Conservation (phyloP, 257 asterid species). For the Nicotiana paniculata region DNA sequence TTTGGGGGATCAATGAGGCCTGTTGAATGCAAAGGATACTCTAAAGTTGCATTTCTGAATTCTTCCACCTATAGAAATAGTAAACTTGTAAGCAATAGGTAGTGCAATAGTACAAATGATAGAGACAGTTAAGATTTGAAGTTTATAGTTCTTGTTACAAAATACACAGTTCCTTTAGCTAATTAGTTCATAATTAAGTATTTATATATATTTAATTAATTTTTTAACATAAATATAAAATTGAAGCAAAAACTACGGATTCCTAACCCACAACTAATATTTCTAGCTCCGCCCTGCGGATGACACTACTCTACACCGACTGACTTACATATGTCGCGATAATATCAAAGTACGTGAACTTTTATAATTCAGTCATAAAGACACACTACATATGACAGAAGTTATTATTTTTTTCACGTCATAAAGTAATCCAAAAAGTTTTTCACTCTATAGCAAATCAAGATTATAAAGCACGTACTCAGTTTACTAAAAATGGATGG, state of each 20-base stretch:
- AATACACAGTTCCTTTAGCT: no score
- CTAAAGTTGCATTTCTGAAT: slow-evolving; percentile 25
- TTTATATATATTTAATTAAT: no score
- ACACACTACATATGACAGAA: background rate
- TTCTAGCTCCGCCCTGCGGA: no score
- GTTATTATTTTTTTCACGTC: background rate
- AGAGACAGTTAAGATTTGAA: no score
- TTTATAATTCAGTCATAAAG: background rate
- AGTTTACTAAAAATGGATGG: background rate
- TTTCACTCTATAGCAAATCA: background rate
- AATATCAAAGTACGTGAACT: background rate
- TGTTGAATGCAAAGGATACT: slow-evolving; percentile 49
- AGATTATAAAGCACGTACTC: background rate
- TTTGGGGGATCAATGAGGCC: slow-evolving; percentile 56
- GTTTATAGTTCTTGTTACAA: no score
- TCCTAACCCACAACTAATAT: no score
- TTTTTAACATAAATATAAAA: no score
- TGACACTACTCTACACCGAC: background rate
- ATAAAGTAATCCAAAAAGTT: background rate
- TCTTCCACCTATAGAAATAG: slow-evolving; percentile 25
- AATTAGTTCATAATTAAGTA: no score
- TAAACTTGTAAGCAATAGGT: background rate
- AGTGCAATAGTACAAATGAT: no score
- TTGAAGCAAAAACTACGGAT: no score
- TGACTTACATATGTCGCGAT: background rate